Evolutionary conservation across 2,329 filamentous ascomycete genomes (phyloP).

Genomic region (Penicillium sp.): DNA sequence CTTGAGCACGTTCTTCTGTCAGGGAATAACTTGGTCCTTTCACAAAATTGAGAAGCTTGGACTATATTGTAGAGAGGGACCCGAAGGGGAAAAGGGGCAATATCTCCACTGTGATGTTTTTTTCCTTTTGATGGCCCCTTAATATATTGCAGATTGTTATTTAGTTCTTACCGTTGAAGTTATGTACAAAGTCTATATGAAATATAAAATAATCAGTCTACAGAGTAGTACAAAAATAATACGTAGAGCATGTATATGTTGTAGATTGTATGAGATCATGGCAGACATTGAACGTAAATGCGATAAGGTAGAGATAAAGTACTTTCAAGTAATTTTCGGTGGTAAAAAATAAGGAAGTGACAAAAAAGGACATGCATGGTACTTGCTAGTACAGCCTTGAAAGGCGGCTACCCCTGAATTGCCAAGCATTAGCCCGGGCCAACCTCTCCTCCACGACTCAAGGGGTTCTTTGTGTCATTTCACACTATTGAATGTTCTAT

Average conservation of each 20-base stretch:
- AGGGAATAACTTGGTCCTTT: background rate
- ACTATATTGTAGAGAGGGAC: background rate
- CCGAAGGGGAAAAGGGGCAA: constrained; percentile 7
- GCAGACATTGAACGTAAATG: background rate
- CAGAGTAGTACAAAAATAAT: background rate
- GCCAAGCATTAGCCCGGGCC: constrained; percentile 8
- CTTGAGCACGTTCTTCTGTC: constrained; percentile 7
- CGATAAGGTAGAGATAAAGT: background rate
- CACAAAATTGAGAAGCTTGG: constrained; percentile 4
- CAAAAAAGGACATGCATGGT: background rate
- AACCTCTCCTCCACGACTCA: constrained; percentile 18
- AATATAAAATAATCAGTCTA: background rate
- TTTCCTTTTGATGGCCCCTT: background rate
- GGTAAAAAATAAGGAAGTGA: background rate
- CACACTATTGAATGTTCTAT: constrained; percentile 19
- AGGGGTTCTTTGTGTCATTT: constrained; percentile 10
- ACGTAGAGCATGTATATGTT: background rate
- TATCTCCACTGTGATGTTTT: background rate
- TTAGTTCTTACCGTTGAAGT: background rate
- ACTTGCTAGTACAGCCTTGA: background rate
- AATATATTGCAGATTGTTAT: constrained; percentile 2
- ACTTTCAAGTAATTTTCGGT: background rate
- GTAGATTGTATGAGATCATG: background rate
- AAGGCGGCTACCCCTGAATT: constrained; percentile 11
- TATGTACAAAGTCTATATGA: background rate